Percentiles rank a stretch among this genome's conserved stretches.
Evolutionary conservation across 2,329 filamentous ascomycete species (phyloP).

Genomic region (Huntiella decipiens): DNA sequence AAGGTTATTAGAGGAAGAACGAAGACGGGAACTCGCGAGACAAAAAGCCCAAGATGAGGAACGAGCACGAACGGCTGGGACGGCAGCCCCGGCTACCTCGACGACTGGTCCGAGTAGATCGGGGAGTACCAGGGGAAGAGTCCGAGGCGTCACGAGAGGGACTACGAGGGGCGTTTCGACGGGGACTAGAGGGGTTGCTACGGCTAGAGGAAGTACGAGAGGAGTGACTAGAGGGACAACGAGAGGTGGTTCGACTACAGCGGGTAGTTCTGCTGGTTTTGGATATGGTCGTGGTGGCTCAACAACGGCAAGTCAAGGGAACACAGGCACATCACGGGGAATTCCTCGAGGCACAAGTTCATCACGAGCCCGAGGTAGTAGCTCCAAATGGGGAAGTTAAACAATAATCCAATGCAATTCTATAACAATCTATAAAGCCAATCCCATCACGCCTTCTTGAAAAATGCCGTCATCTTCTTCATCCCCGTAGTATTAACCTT

Average conservation of each 20-base stretch:
- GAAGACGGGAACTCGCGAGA: slow-evolving; percentile 51
- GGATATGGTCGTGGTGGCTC: not conserved
- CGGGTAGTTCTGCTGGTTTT: not conserved
- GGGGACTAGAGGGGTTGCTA: too few relatives aligned
- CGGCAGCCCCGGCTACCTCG: too few relatives aligned
- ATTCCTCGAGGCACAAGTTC: slow-evolving; percentile 11
- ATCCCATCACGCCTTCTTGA: slow-evolving; percentile 42
- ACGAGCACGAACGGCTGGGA: slow-evolving; percentile 18
- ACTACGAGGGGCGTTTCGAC: slow-evolving; percentile 1
- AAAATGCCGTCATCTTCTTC: slow-evolving; percentile 95
- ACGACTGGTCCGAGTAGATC: too few relatives aligned
- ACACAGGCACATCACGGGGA: not conserved
- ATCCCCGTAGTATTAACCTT: slow-evolving; percentile 87
- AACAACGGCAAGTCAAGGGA: not conserved
- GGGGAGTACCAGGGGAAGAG: slow-evolving; percentile 14
- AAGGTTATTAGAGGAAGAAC: slow-evolving; percentile 58
- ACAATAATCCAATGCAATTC: not conserved
- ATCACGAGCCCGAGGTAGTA: slow-evolving; percentile 12
- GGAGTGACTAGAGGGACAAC: not conserved
- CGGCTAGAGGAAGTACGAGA: not conserved
- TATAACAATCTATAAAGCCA: not conserved
- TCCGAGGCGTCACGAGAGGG: slow-evolving; percentile 10
- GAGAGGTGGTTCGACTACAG: not conserved
- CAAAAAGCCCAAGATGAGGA: slow-evolving; percentile 45
- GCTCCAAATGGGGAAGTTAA: slow-evolving; percentile 13